phyloP scores from a whole-genome alignment of 345 rosid species.

The Bretschneidera sinensis region DNA sequence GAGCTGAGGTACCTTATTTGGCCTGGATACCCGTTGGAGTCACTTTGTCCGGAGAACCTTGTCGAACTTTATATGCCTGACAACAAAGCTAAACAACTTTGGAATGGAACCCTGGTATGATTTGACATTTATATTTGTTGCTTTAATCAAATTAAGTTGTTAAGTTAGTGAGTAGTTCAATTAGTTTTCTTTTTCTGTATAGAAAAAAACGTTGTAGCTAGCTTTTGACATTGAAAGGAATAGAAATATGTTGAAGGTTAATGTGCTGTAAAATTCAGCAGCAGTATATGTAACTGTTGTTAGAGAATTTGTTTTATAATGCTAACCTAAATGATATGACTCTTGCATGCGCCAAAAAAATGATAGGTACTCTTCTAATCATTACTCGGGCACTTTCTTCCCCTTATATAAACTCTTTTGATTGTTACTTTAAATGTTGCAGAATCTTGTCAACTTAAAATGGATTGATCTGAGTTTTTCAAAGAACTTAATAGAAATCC shows the following conservation, averaged over 20 bases:
- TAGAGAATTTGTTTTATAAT: no score
- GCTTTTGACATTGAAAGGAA: no score
- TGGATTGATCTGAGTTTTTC: not conserved
- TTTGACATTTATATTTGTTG: not conserved
- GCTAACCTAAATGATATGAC: not conserved
- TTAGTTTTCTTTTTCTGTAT: not conserved
- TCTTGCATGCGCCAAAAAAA: not conserved
- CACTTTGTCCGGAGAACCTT: conserved; percentile 9
- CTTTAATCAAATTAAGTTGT: not conserved
- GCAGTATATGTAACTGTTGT: no score
- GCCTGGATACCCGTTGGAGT: conserved; percentile 5
- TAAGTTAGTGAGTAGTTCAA: not conserved
- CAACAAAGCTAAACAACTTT: conserved; percentile 3
- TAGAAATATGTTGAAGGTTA: no score
- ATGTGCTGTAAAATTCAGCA: no score
- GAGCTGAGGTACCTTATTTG: conserved; percentile 7
- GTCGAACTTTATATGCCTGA: conserved; percentile 2
- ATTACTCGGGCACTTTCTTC: not conserved
- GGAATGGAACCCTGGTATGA: conserved; percentile 7
- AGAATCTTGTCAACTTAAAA: conserved; percentile 9
- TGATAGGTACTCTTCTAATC: not conserved
- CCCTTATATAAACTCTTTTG: not conserved
- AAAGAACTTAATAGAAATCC: not conserved
- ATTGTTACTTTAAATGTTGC: conserved; percentile 1
- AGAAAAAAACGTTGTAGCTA: no score